Conservation (phyloP, 345 rosid genomes). For the Eucalyptus tenuipes region DNA sequence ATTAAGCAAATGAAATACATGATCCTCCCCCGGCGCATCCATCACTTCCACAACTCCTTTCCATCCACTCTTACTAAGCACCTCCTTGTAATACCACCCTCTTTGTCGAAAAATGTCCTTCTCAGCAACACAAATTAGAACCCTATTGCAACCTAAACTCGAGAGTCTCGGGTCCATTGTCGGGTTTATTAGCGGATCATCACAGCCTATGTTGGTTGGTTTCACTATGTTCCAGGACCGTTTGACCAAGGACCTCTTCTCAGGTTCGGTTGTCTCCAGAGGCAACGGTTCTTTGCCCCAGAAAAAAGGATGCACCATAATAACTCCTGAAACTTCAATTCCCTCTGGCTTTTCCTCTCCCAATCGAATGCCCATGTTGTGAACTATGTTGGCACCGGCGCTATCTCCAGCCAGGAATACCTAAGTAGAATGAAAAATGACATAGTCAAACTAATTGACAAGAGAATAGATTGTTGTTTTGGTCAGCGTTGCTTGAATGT, state of each 20-base stretch:
- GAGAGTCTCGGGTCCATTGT: neutral
- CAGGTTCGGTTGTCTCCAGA: neutral
- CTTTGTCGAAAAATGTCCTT: conserved; percentile 8
- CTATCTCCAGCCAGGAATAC: conserved; percentile 26
- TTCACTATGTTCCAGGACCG: conserved; percentile 2
- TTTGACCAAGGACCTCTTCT: neutral
- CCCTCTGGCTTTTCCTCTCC: neutral
- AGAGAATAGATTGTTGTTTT: neutral
- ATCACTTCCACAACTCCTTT: conserved; percentile 5
- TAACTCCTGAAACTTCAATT: conserved; percentile 1
- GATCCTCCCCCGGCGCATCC: conserved; percentile 18
- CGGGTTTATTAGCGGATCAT: conserved; percentile 23
- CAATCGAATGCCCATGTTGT: conserved; percentile 1
- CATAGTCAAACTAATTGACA: neutral
- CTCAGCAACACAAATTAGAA: conserved; percentile 21
- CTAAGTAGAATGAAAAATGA: neutral
- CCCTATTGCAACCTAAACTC: conserved; percentile 7
- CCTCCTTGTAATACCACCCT: conserved; percentile 15
- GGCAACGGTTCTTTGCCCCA: conserved; percentile 6
- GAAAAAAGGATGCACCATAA: conserved; percentile 22
- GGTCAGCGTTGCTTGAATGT: neutral
- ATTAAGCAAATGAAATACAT: conserved; percentile 21
- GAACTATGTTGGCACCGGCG: conserved; percentile 24
- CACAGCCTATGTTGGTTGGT: conserved; percentile 6
- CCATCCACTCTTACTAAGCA: conserved; percentile 13